phyloP scores from a whole-genome alignment of 2,329 filamentous ascomycete species.

The Hymenoscyphus fraxineus region DNA sequence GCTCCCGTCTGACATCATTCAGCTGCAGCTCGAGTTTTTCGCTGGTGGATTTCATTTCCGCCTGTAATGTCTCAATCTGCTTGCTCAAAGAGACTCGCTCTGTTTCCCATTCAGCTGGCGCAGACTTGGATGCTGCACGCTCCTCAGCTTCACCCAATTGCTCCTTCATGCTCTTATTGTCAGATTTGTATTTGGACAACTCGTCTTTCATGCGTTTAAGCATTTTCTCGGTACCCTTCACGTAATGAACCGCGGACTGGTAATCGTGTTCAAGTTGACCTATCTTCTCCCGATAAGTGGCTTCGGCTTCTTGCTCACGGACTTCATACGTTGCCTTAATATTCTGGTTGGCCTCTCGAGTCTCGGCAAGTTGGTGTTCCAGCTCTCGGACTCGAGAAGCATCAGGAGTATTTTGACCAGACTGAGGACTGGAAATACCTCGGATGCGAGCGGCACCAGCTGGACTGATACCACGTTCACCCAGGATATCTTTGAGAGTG shows the following conservation, averaged over 20 bases:
- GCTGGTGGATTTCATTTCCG: constrained; percentile 63
- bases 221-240: constrained; percentile 99
- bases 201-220: constrained; percentile 98
- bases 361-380: constrained; percentile 79
- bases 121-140: constrained; percentile 41
- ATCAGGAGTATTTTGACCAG: constrained; percentile 74
- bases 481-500: constrained; percentile 87
- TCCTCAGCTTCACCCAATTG: constrained; percentile 70
- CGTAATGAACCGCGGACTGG: constrained; percentile 94
- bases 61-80: constrained; percentile 66
- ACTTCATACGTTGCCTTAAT: constrained; percentile 72
- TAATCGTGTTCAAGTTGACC: constrained; percentile 95
- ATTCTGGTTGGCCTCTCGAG: constrained; percentile 79
- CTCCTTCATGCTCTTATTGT: constrained; percentile 76
- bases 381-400: constrained; percentile 75
- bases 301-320: constrained; percentile 82
- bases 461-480: constrained; percentile 81
- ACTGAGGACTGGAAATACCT: constrained; percentile 68
- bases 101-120: constrained; percentile 64
- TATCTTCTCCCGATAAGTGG: constrained; percentile 86
- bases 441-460: constrained; percentile 68
- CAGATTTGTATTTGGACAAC: constrained; percentile 83
- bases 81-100: constrained; percentile 66
- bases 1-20: constrained; percentile 62
- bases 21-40: constrained; percentile 69